Percentiles rank a stretch among this genome's conserved stretches.
phyloP scores from a whole-genome alignment of 2,329 filamentous ascomycete species.

The Orbilia quercus region DNA sequence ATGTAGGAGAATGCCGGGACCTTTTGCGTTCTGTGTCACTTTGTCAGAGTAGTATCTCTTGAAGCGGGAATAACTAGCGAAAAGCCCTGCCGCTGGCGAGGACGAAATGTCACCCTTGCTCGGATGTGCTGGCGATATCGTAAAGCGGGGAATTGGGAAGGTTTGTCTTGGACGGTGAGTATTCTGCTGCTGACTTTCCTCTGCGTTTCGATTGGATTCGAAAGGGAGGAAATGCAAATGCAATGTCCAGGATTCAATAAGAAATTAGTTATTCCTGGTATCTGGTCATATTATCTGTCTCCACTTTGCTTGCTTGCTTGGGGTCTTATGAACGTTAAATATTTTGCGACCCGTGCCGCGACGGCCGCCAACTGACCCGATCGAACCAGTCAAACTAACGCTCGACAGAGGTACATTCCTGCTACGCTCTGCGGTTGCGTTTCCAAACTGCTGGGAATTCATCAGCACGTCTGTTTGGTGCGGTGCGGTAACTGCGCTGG shows the following conservation, averaged over 20 bases:
- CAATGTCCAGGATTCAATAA: too few relatives aligned
- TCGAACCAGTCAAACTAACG: neutral
- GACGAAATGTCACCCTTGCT: neutral
- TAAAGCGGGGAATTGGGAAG: too few relatives aligned
- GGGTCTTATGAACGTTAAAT: too few relatives aligned
- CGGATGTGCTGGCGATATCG: conserved; percentile 3
- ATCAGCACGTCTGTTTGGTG: conserved; percentile 7
- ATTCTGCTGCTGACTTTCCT: neutral
- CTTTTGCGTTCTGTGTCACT: neutral
- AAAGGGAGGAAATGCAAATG: too few relatives aligned
- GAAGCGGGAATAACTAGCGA: conserved; percentile 39
- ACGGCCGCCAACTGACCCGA: neutral
- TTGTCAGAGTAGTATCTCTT: neutral
- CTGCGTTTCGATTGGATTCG: neutral
- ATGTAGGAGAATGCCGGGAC: too few relatives aligned
- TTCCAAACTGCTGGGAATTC: conserved; percentile 23
- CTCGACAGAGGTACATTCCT: neutral
- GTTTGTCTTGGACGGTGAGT: too few relatives aligned
- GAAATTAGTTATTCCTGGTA: neutral
- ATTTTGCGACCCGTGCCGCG: conserved; percentile 13
- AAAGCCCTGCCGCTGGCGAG: neutral
- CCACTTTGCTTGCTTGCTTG: too few relatives aligned
- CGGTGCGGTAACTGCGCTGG: too few relatives aligned
- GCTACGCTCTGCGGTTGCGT: conserved; percentile 16
- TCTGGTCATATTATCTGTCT: too few relatives aligned